Evolutionary conservation across 2,329 filamentous ascomycete genomes (phyloP), one percentile per base, ranked within the genome.

Genomic region (Colletotrichum sp.): DNA sequence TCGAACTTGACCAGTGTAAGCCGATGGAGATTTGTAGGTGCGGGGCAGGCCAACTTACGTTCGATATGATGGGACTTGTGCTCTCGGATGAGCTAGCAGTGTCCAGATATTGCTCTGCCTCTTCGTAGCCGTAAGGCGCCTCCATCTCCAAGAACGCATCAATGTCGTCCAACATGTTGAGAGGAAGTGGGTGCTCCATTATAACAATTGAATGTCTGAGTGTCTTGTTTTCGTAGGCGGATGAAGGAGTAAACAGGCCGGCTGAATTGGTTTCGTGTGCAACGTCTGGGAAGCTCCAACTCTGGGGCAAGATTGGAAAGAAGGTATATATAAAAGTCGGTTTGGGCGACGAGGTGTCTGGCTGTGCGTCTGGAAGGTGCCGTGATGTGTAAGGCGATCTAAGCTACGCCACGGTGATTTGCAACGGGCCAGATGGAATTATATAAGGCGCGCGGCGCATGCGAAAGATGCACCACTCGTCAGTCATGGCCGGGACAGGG

Each of bases 1-100:
- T 79, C 77, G 28, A 79, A 79, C 78, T 79, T 24, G 9, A 24
- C 8, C 28, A 7, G 26, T 36, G 30, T 73, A 24, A 75, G 69
- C 30, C 55, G 70, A 65, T 61, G 61, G 18, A 5, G n/a, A 9
- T 48, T 4, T 59, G 32, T 8, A 14, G 18, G 18, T 30, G 34
- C 24, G 28, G n/a, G 18, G 8, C 24, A 18, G 18, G 7, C 3
- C 13, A 7, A 55, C 77, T 67, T 70, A 79, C 78, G 39, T 72
- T 70, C 9, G 77, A 74, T 61, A 78, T 78, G 55, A 78, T 73
- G 18, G 78, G 76, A 24, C 77, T 78, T 26, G 77, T 77, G 2
- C 74, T 73, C 65, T 78, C 74, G n/a, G 77, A 78, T n/a, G 77
- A 78, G 52, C 74, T 69, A 12, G 77, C 48, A 10, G 74, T 78